A percentile compares a stretch with the other conserved stretches of the same genome.
These are phyloP conservation scores for Odontarrhena argentea DNA, from an alignment of 345 rosid species.

Conservation along the genomic window DNA sequence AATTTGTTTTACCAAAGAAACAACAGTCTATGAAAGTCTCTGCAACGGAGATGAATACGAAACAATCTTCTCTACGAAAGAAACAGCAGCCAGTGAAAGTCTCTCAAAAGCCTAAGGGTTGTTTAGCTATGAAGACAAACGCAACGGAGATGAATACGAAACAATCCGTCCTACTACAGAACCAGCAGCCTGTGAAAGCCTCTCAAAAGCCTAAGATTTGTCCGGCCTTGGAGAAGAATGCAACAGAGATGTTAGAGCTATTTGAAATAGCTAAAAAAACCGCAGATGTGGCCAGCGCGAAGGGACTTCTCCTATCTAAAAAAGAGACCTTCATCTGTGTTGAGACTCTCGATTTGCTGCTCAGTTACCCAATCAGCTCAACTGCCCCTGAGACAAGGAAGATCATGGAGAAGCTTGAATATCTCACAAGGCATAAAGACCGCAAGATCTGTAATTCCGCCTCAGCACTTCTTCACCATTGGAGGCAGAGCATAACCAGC, in stretches of 20 bases:
- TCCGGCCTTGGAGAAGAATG: neutral
- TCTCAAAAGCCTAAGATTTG: neutral
- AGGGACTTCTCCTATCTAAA: constrained; percentile 9
- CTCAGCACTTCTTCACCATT: neutral
- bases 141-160: too few species aligned
- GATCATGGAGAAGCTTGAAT: constrained; percentile 6
- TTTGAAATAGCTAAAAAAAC: constrained; percentile 16
- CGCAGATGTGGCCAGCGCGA: constrained; percentile 1
- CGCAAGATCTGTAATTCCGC: constrained; percentile 19
- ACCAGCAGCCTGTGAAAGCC: neutral
- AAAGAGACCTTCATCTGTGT: constrained; percentile 16
- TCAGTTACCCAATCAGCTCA: neutral
- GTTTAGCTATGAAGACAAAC: constrained; percentile 1
- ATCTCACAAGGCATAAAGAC: constrained; percentile 16
- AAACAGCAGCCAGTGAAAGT: neutral
- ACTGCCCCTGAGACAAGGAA: neutral
- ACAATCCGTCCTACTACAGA: neutral
- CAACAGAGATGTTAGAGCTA: neutral
- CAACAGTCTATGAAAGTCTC: too few species aligned
- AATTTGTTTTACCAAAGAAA: neutral
- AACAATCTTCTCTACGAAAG: neutral
- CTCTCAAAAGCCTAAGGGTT: neutral
- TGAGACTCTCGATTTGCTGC: constrained; percentile 10
- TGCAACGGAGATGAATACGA: too few species aligned
- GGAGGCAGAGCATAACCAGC: constrained; percentile 9